A percentile compares a stretch with the other conserved stretches of the same genome.
These are phyloP conservation scores for Aspergillus glaucus DNA, from an alignment of 2,329 filamentous ascomycete species.

Conservation along the genomic window DNA sequence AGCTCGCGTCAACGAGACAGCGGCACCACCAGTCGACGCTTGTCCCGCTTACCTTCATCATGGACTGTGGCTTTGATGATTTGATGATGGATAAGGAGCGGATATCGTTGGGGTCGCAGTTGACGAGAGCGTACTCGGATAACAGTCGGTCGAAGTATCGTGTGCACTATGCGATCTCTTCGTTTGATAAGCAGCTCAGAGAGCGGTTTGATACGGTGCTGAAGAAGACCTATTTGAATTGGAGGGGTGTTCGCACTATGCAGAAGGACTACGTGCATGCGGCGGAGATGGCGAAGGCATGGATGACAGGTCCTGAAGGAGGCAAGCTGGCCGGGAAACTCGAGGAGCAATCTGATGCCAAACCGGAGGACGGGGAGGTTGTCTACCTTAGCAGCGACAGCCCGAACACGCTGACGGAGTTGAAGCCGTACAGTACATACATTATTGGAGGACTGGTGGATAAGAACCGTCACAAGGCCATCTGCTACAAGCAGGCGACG, in stretches of 20 bases:
- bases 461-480: conserved; percentile 89
- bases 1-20: conserved; percentile 17
- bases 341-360: conserved; percentile 32
- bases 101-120: conserved; percentile 73
- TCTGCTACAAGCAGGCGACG: conserved; percentile 78
- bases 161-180: conserved; percentile 68
- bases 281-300: conserved; percentile 57
- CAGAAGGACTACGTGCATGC: conserved; percentile 68
- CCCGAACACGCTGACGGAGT: conserved; percentile 70
- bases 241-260: conserved; percentile 71
- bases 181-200: conserved; percentile 67
- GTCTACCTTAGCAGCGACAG: conserved; percentile 92
- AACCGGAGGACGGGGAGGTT: conserved; percentile 50
- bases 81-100: conserved; percentile 84
- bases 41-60: conserved; percentile 70
- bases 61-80: conserved; percentile 89
- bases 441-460: conserved; percentile 93
- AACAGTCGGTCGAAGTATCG: conserved; percentile 65
- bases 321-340: conserved; percentile 58
- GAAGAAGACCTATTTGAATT: conserved; percentile 63
- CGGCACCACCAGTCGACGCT: conserved; percentile 41
- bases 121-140: conserved; percentile 84
- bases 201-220: conserved; percentile 75
- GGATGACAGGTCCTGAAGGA: conserved; percentile 56
- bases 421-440: conserved; percentile 85